Percentiles rank a stretch among this genome's conserved stretches.
phyloP scores from a whole-genome alignment of 768 basidiomycete genomes.

The Russula vinacea region DNA sequence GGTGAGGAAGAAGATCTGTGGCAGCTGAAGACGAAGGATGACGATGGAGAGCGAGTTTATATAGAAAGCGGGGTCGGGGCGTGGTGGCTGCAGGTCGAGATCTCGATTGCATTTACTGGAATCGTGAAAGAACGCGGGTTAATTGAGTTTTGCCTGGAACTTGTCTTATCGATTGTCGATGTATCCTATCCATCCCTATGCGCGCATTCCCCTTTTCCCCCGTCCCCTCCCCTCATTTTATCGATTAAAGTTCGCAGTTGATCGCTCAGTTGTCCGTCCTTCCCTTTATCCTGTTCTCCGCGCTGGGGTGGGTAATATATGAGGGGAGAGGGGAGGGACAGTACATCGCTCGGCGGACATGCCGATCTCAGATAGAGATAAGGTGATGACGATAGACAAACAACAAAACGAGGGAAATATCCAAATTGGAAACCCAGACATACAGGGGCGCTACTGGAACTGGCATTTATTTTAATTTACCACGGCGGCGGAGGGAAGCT shows the following conservation, averaged over 20 bases:
- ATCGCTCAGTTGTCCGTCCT: not conserved
- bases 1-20: conserved; percentile 1
- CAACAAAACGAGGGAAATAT: not conserved
- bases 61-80: conserved; percentile 26
- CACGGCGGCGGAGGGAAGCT: too few species aligned
- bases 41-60: conserved; percentile 27
- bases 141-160: conserved; percentile 20
- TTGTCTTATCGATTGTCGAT: conserved; percentile 25
- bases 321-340: too few species aligned
- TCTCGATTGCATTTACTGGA: conserved; percentile 21
- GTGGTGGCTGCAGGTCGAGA: conserved; percentile 24
- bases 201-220: not conserved
- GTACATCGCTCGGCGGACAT: too few species aligned
- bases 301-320: not conserved
- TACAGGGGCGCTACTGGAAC: not conserved
- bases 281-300: not conserved
- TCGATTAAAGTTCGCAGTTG: not conserved
- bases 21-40: conserved; percentile 9
- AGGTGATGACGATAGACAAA: not conserved
- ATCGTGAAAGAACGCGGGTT: conserved; percentile 13
- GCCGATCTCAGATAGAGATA: conserved; percentile 20
- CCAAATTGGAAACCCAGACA: not conserved
- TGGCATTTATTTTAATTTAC: too few species aligned
- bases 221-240: not conserved
- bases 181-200: too few species aligned